Conservation (phyloP, 805 yeast genomes). For the Scheffersomyces lignosus region DNA sequence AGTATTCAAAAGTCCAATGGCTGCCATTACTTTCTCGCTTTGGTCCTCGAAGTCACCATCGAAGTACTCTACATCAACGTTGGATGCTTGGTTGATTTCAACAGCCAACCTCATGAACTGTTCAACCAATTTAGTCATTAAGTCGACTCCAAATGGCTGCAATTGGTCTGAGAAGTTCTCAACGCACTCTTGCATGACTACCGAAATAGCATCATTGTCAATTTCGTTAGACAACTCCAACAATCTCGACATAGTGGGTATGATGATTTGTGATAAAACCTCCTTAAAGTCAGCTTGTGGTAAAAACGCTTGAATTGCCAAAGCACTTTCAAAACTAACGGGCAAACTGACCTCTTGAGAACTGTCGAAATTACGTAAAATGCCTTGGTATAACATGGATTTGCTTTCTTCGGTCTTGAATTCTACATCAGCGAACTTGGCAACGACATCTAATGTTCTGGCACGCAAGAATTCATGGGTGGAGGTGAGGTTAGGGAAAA, state of each 20-base stretch:
- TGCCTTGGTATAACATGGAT: slow-evolving; percentile 32
- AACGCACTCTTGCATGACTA: slow-evolving; percentile 94
- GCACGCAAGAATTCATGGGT: slow-evolving; percentile 70
- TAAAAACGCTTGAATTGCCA: slow-evolving; percentile 80
- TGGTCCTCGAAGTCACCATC: slow-evolving; percentile 24
- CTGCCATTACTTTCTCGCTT: slow-evolving; percentile 79
- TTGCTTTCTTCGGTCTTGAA: slow-evolving; percentile 36
- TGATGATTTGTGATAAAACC: slow-evolving; percentile 64
- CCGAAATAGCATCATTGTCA: slow-evolving; percentile 83
- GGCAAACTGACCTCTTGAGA: slow-evolving; percentile 50
- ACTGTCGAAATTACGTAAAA: slow-evolving; percentile 29
- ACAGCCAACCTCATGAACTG: slow-evolving; percentile 28
- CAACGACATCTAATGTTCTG: slow-evolving; percentile 64
- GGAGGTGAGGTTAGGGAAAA: slow-evolving; percentile 71
- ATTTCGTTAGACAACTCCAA: slow-evolving; percentile 73
- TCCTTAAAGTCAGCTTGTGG: slow-evolving; percentile 64
- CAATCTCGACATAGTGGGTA: slow-evolving; percentile 80
- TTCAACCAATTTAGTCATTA: slow-evolving; percentile 26
- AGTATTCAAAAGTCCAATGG: slow-evolving; percentile 77
- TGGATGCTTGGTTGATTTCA: slow-evolving; percentile 54
- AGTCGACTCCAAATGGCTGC: slow-evolving; percentile 38
- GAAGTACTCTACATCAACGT: slow-evolving; percentile 29
- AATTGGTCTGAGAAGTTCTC: slow-evolving; percentile 84
- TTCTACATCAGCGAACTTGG: slow-evolving; percentile 63
- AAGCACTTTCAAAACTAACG: slow-evolving; percentile 78